Base-by-base conservation (phyloP, 2,329 filamentous ascomycete genomes). In the Cladophialophora carrionii region DNA sequence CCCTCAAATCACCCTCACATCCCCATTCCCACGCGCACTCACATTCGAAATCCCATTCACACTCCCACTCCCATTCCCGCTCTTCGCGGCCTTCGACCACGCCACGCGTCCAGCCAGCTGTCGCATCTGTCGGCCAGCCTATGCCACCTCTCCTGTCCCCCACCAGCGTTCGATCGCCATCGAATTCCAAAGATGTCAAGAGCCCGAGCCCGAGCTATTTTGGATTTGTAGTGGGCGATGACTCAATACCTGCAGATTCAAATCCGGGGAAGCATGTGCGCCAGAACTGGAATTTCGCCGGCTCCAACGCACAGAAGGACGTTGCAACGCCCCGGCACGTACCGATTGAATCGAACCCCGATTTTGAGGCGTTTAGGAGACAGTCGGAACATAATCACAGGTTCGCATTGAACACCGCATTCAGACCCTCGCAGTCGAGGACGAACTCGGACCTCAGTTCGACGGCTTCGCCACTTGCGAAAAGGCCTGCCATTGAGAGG, bases 201-300 rank as follows among this genome's bases (percentile, higher is more conserved):
- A 73, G 76, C 22, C 76, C 83, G 26, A 94, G 91, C 74, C 91
- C 92, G 12, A 96, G 93, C 75, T 96, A 96, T 77, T 96, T 96
- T 75, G 90, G 90, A 62, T 85, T 96, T 65, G 81, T 87, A 32
- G 79, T 91, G 68, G 88, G 92, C 64, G 76, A 85, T 22, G 77
- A 79, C 53, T 81, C 78, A 62, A 87, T 90, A 67, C 81, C 84
- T 26, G 84, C 87, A 67, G 87, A 88, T 60, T 89, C 88, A 2
- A 80, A 78, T 67, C 78, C 79, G 26, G 85, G 83, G 4, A 82
- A 82, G 37, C 81, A 90, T 67, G 83, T 87, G 0, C 86, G 86
- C 63, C 86, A 87, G 69, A 90, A 90, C 76, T 94, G 90, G 90
- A 90, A 88, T 71, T 85, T 89, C 8, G 84, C 87, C 8, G 90